Base-by-base conservation (phyloP, 208 protist species). In the Trypanosoma boissoni region DNA sequence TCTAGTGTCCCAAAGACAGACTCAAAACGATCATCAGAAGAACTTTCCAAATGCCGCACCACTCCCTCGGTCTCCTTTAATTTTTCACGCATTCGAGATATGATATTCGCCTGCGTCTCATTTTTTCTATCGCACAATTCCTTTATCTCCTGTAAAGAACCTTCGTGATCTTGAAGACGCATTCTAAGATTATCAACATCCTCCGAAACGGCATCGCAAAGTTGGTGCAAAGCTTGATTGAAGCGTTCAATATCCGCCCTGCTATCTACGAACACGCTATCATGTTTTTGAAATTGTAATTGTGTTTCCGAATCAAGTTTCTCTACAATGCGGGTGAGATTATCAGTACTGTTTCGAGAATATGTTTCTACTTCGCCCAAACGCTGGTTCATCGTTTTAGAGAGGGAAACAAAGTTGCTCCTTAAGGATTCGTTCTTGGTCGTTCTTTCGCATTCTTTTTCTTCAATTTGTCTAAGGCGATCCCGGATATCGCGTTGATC, bases 401-500 rank as follows among this genome's bases (percentile, higher is more conserved):
- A 54, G 1, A 67, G 26, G n/a, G 16, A 18, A 8, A 41, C 52
- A 14, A 29, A 24, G 23, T 59, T 8, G 24, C 4, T 31, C 21
- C 52, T 34, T 34, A 54, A 12, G 16, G 28, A 29, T 20, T 42
- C 46, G 42, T 24, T 28, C 20, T 46, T 39, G 27, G 28, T 24
- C 43, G 45, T 26, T 6, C 7, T 43, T 20, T 67, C 61, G 21
- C 26, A 1, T 21, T 43, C 32, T 31, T 26, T 10, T 14, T 45
- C 24, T 32, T 67, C 43, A 52, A 67, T 51, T 36, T 75, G 60
- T 3, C 66, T 62, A 10, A 87, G 58, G 27, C 75, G 61, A 7
- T 71, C 46, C 49, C 78, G 71, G 20, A 59, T 67, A 29, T 89
- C 70, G 21, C 75, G 61, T 18, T 87, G 68, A 37, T 88, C 81